Percentiles rank a stretch among this genome's conserved stretches.
Evolutionary conservation across 768 basidiomycete genomes (phyloP).

Genomic region (Pleurotus giganteus): DNA sequence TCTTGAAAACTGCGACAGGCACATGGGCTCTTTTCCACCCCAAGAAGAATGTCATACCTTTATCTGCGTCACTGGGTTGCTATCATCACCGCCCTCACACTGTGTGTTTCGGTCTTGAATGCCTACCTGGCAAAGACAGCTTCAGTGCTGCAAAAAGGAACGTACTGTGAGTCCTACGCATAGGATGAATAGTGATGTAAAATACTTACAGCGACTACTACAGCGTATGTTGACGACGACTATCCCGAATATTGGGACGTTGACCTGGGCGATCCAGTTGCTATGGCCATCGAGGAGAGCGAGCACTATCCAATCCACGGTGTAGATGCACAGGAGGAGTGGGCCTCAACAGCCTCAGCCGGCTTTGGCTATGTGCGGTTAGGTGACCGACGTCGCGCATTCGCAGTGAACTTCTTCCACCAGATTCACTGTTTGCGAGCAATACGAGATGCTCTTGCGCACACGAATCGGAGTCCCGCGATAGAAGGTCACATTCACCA

Average conservation of each 20-base stretch:
- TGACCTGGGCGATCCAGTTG: slow-evolving; percentile 13
- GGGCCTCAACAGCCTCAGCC: slow-evolving; percentile 23
- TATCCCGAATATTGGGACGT: slow-evolving; percentile 24
- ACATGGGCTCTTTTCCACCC: too few species aligned
- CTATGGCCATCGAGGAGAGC: slow-evolving; percentile 26
- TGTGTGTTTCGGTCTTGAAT: not conserved
- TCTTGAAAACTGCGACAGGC: too few species aligned
- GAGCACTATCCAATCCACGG: slow-evolving; percentile 24
- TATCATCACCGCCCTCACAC: not conserved
- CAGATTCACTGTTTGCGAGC: slow-evolving; percentile 30
- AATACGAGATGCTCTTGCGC: slow-evolving; percentile 15
- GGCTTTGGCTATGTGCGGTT: slow-evolving; percentile 30
- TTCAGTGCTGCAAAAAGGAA: not conserved
- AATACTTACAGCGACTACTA: not conserved
- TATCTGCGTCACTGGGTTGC: not conserved
- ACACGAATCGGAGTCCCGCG: not conserved
- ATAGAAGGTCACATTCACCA: slow-evolving; percentile 17
- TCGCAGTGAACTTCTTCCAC: slow-evolving; percentile 31
- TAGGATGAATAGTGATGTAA: not conserved
- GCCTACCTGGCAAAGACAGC: not conserved
- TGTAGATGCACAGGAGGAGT: slow-evolving; percentile 21
- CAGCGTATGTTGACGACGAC: slow-evolving; percentile 29
- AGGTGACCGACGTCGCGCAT: slow-evolving; percentile 25
- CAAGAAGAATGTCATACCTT: not conserved
- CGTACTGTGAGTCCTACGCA: not conserved